Base-by-base conservation (phyloP, 441 rosid species). In the Dalechampia spathulata region DNA sequence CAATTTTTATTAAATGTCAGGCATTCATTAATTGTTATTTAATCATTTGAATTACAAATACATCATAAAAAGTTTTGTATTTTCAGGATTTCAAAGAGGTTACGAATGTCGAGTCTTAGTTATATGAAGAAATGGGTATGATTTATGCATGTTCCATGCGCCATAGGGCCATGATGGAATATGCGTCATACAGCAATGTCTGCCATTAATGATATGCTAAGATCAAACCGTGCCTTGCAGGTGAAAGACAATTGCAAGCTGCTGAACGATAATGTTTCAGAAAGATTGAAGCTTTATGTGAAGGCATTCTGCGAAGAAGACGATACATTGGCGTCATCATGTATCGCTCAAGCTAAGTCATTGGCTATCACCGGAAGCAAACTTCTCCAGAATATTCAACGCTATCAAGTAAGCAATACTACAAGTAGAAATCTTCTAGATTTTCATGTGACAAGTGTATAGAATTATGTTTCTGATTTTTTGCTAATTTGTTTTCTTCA, bases 261-360 rank as follows among this genome's bases (percentile, higher is more conserved):
- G 42, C 65, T 80, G 7, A 74, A 73, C 13, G 87, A 78, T 41
- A 85, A 80, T 65, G 52, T 72, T 40, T 69, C 86, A 1, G 74
- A 73, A 19, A 75, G 95, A 77, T 69, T 87, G 62, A 78, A 78
- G 57, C 78, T 85, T 15, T 80, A 69, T 49, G 76, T 75, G 53
- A 82, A 79, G 41, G 95, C 96, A 39, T 67, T 78, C 47, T 66
- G 74, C 30, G 74, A 82, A 9, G 65, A 75, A 22, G 87, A 90
- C 48, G 68, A 54, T 12, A 58, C 74, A 17, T 49, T 79, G 37
- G 81, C 85, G 0, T 58, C 49, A 27, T 73, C 83, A 22, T 82
- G 64, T 25, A 62, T 83, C 58, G 78, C 84, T 58, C 90, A 70
- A 48, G 83, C 90, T n/a, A 79, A 75, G 69, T 65, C 65, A 27